Evolutionary conservation across 306 rosid species (phyloP).

Genomic region (Fragaria vesca): DNA sequence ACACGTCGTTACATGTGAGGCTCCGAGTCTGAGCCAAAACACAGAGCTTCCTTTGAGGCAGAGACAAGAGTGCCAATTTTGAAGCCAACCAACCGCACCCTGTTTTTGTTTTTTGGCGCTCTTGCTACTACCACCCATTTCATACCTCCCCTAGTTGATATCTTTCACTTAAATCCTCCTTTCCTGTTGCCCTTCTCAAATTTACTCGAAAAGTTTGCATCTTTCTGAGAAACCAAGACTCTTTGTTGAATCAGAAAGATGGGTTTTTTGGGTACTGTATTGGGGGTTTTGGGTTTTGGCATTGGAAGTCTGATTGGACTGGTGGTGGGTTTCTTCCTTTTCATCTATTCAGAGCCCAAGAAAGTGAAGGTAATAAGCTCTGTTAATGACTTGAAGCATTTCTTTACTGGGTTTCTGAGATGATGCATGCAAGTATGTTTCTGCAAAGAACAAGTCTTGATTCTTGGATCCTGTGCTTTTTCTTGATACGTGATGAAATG

Average conservation of each 20-base stretch:
- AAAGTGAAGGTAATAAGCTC: slow-evolving; percentile 52
- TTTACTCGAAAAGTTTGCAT: background rate
- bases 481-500: background rate
- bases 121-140: background rate
- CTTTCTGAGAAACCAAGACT: background rate
- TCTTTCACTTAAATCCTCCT: background rate
- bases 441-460: background rate
- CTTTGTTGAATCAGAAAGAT: slow-evolving; percentile 27
- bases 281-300: slow-evolving; percentile 60
- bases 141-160: background rate
- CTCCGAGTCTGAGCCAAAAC: background rate
- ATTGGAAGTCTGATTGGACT: slow-evolving; percentile 65
- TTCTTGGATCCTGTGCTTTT: background rate
- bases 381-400: background rate
- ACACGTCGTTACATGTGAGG: background rate
- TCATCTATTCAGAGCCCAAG: slow-evolving; percentile 55
- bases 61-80: background rate
- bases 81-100: background rate
- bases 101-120: slow-evolving; percentile 3
- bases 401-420: background rate
- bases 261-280: slow-evolving; percentile 52
- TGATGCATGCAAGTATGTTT: background rate
- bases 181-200: background rate
- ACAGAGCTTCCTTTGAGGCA: background rate
- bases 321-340: slow-evolving; percentile 62